These are phyloP conservation scores for Beauveria australis DNA, from an alignment of 2,329 filamentous ascomycete species.

Conservation along the genomic window DNA sequence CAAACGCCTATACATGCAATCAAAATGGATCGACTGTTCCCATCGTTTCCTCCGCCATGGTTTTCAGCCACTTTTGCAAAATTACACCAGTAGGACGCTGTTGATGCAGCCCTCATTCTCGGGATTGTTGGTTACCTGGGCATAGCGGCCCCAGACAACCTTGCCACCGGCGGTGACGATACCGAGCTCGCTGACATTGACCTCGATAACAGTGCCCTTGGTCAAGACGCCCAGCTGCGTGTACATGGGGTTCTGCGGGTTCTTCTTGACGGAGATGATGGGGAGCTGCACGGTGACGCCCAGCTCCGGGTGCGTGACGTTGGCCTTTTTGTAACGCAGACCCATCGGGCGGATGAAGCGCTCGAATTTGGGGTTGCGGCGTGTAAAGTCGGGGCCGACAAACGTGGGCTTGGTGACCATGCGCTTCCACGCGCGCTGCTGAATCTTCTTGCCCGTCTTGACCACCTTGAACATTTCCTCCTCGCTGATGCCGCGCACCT, in stretches of 20 bases:
- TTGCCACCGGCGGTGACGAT: conserved; percentile 87
- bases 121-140: conserved; percentile 55
- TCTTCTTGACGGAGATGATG: conserved; percentile 59
- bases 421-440: conserved; percentile 73
- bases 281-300: conserved; percentile 82
- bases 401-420: conserved; percentile 60
- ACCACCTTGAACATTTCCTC: conserved; percentile 98
- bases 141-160: conserved; percentile 85
- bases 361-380: conserved; percentile 74
- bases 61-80: neutral
- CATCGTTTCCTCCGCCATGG: neutral
- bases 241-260: conserved; percentile 79
- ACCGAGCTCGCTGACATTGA: conserved; percentile 88
- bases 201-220: conserved; percentile 73
- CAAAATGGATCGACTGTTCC: conserved; percentile 5
- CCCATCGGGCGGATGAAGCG: conserved; percentile 44
- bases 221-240: conserved; percentile 87
- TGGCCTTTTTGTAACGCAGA: conserved; percentile 43
- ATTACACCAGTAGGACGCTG: conserved; percentile 27
- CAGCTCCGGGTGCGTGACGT: conserved; percentile 64
- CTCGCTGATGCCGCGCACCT: conserved; percentile 83
- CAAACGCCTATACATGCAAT: conserved; percentile 22
- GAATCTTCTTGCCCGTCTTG: conserved; percentile 89
- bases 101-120: conserved; percentile 41
- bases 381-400: conserved; percentile 83